phyloP scores from a whole-genome alignment of 2,329 filamentous ascomycete species.

The Tolypocladium cylindrosporum region DNA sequence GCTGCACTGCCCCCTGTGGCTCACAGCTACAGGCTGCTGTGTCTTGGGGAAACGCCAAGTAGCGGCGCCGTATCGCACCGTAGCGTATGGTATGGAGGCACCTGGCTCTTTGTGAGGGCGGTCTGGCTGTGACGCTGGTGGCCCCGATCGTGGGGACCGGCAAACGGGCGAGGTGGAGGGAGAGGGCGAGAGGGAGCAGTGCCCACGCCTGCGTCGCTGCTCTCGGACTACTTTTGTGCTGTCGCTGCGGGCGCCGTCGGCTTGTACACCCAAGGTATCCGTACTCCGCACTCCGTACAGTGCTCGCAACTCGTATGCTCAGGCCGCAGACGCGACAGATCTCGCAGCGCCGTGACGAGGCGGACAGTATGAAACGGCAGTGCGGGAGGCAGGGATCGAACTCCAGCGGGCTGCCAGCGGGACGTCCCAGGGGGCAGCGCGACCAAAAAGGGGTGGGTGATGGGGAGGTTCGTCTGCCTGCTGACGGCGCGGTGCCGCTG shows the following conservation, averaged over 20 bases:
- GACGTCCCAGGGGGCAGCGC: not conserved
- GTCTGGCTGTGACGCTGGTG: not conserved
- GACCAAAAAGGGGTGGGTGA: constrained; percentile 5
- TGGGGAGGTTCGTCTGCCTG: not conserved
- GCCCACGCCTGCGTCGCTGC: not conserved
- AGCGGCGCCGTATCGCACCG: not conserved
- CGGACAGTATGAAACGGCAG: constrained; percentile 6
- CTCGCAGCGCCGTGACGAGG: constrained; percentile 1
- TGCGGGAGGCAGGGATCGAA: constrained; percentile 6
- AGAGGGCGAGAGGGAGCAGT: not conserved
- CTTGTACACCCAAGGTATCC: not conserved
- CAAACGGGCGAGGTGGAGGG: not conserved
- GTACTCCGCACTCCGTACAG: not conserved
- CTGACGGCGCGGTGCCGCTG: not conserved
- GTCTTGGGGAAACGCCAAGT: not conserved
- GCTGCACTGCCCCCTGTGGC: constrained; percentile 9
- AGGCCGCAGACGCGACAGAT: not conserved
- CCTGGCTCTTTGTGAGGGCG: not conserved
- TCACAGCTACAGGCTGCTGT: not conserved
- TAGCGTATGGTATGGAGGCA: not conserved
- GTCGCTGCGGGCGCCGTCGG: not conserved
- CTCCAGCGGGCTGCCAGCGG: not conserved
- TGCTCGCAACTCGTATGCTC: not conserved
- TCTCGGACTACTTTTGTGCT: not conserved
- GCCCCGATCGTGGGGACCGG: not conserved